phyloP scores from a whole-genome alignment of 495 filamentous ascomycete species.

The Ramalina peruviana region DNA sequence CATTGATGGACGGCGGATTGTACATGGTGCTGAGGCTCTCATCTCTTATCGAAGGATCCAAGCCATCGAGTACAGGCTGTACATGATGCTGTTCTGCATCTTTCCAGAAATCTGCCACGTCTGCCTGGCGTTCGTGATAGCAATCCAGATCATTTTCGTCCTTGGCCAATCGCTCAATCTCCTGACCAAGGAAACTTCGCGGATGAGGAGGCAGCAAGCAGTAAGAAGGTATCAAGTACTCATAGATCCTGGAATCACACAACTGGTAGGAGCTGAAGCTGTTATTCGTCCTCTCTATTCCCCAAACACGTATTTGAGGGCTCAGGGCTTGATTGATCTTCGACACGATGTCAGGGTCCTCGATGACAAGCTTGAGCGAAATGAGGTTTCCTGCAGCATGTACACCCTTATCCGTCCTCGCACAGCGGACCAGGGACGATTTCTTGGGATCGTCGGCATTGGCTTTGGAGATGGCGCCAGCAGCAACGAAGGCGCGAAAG shows the following conservation, averaged over 20 bases:
- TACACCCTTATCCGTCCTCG: conserved; percentile 93
- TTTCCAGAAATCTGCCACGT: conserved; percentile 69
- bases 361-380: conserved; percentile 87
- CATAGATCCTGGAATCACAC: conserved; percentile 89
- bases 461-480: conserved; percentile 87
- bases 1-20: conserved; percentile 1
- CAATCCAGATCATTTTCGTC: conserved; percentile 54
- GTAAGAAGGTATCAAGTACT: conserved; percentile 87
- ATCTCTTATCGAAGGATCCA: conserved; percentile 30
- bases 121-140: conserved; percentile 53
- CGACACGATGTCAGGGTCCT: conserved; percentile 71
- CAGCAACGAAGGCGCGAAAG: conserved; percentile 76
- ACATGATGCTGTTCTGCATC: conserved; percentile 62
- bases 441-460: conserved; percentile 96
- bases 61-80: conserved; percentile 50
- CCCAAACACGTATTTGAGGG: conserved; percentile 88
- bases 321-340: conserved; percentile 82
- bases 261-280: conserved; percentile 83
- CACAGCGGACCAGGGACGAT: conserved; percentile 84
- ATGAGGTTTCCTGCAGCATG: conserved; percentile 95
- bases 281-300: conserved; percentile 67
- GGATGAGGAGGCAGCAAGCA: conserved; percentile 86
- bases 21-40: conserved; percentile 29
- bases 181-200: conserved; percentile 65
- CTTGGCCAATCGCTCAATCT: conserved; percentile 57